A percentile compares a stretch with the other conserved stretches of the same genome.
phyloP scores from a whole-genome alignment of 768 basidiomycete genomes.

The Fomitopsis serialis region DNA sequence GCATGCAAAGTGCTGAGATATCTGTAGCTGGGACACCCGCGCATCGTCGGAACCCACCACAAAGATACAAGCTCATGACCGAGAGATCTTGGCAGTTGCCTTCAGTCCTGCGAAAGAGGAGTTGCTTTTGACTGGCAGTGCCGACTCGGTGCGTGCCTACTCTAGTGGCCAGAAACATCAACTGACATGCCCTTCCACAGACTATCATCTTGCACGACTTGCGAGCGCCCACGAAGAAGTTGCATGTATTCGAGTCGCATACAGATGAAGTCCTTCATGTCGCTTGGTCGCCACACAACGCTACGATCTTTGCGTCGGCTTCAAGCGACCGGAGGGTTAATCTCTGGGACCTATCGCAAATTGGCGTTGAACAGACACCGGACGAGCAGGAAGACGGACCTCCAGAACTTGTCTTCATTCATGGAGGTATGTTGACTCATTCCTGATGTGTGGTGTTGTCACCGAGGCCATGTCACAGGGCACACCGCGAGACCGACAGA shows the following conservation, averaged over 20 bases:
- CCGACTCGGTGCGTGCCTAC: conserved; percentile 68
- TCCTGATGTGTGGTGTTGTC: neutral
- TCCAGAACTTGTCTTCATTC: conserved; percentile 92
- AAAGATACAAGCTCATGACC: conserved; percentile 80
- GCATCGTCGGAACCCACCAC: conserved; percentile 60
- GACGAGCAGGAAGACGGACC: conserved; percentile 99
- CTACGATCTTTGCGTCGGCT: conserved; percentile 91
- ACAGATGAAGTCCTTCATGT: conserved; percentile 92
- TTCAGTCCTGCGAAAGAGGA: conserved; percentile 81
- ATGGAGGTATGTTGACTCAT: conserved; percentile 62
- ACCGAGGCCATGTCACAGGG: conserved; percentile 36
- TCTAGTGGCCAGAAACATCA: neutral
- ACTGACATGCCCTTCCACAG: conserved; percentile 33
- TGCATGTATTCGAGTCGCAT: conserved; percentile 92
- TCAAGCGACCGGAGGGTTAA: conserved; percentile 92
- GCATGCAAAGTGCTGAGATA: neutral
- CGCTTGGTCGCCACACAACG: conserved; percentile 91
- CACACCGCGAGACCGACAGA: conserved; percentile 90
- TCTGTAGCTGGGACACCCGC: conserved; percentile 86
- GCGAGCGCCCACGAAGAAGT: conserved; percentile 61
- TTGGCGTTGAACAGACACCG: conserved; percentile 94
- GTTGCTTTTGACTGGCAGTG: conserved; percentile 85
- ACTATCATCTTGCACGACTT: conserved; percentile 87
- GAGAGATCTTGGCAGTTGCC: conserved; percentile 86
- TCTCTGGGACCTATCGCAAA: conserved; percentile 89